Evolutionary conservation across 1,284 basidiomycete genomes (phyloP).

Genomic region (Trichosporon sp.): DNA sequence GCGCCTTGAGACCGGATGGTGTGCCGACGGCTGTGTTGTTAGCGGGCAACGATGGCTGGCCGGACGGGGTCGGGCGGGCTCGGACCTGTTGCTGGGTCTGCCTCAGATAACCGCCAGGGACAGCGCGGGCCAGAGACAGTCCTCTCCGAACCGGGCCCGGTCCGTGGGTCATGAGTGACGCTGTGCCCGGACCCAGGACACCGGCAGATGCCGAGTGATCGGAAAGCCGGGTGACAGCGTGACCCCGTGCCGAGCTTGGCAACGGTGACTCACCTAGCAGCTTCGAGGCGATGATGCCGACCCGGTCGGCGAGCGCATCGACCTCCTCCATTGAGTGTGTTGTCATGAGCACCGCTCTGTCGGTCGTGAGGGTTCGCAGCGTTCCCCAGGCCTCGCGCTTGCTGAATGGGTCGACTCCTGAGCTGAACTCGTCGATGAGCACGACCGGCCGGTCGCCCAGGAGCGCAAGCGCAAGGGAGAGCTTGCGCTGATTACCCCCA

Average conservation of each 20-base stretch:
- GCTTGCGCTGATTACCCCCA: slow-evolving; percentile 73
- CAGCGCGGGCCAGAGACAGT: no score
- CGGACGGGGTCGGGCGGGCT: background rate
- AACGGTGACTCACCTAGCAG: slow-evolving; percentile 55
- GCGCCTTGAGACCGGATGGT: slow-evolving; percentile 57
- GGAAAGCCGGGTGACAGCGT: no score
- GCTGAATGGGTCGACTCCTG: slow-evolving; percentile 74
- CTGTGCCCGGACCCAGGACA: background rate
- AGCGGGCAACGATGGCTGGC: slow-evolving; percentile 49
- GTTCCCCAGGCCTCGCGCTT: slow-evolving; percentile 71
- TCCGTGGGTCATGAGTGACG: no score
- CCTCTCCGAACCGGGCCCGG: no score
- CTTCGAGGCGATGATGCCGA: slow-evolving; percentile 64
- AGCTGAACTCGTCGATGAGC: slow-evolving; percentile 76
- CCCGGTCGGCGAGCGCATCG: slow-evolving; percentile 64
- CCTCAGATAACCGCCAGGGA: no score
- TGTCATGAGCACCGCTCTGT: slow-evolving; percentile 42
- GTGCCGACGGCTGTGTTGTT: slow-evolving; percentile 55
- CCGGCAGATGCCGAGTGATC: no score
- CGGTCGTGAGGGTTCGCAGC: slow-evolving; percentile 54
- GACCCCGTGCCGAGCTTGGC: no score
- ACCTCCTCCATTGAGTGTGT: slow-evolving; percentile 79
- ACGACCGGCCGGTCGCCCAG: slow-evolving; percentile 75
- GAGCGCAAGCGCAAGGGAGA: slow-evolving; percentile 72
- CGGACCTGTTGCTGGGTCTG: no score